These are phyloP conservation scores for Komagataella populi DNA, from an alignment of 805 yeast genomes.

Conservation along the genomic window DNA sequence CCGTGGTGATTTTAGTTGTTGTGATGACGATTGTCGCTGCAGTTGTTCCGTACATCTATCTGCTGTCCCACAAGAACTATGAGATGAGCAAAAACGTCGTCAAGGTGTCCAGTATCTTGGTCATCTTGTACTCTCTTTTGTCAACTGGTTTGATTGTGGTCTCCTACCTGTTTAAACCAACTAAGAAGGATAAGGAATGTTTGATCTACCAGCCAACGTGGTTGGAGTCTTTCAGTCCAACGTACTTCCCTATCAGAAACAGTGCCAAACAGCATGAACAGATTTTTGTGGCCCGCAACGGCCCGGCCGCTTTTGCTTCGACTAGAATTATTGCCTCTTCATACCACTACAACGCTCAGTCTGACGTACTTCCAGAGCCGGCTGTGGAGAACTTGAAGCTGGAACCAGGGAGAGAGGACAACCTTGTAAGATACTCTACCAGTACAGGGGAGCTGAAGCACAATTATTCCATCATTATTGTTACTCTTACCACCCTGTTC, in stretches of 20 bases:
- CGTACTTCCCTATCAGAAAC: constrained; percentile 43
- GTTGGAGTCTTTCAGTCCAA: constrained; percentile 50
- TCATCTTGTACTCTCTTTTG: constrained; percentile 35
- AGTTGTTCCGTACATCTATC: constrained; percentile 44
- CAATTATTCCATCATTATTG: constrained; percentile 33
- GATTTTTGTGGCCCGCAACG: constrained; percentile 16
- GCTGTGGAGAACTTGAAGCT: neutral
- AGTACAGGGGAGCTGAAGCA: constrained; percentile 22
- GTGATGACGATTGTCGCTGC: constrained; percentile 60
- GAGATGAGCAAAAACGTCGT: constrained; percentile 40
- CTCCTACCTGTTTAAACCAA: constrained; percentile 44
- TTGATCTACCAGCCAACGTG: constrained; percentile 63
- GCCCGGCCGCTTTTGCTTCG: constrained; percentile 34
- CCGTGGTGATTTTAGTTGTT: constrained; percentile 40
- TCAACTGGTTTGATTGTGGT: constrained; percentile 33
- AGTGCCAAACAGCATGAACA: constrained; percentile 21
- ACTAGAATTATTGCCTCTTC: constrained; percentile 50
- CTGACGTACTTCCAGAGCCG: neutral
- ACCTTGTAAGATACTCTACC: constrained; percentile 7
- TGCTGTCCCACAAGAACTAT: constrained; percentile 28
- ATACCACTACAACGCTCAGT: constrained; percentile 12
- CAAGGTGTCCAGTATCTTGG: constrained; percentile 34
- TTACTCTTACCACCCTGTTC: constrained; percentile 30
- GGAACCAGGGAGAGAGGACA: constrained; percentile 7
- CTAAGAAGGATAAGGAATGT: constrained; percentile 31